These are phyloP conservation scores for Amylostereum areolatum DNA, from an alignment of 1,284 basidiomycete genomes.

Conservation along the genomic window DNA sequence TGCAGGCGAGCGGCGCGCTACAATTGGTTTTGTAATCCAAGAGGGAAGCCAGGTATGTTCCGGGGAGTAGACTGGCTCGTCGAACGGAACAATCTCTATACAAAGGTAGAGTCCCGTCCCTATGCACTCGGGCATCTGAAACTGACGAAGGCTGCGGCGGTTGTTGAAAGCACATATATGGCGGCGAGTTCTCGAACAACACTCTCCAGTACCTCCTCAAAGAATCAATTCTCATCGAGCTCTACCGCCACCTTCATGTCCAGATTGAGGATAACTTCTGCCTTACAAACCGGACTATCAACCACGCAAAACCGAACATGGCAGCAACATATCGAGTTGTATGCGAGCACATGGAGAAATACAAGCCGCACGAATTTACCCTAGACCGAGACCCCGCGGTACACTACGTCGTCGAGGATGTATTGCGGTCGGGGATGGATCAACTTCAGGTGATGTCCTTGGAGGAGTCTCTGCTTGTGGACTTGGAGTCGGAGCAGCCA, in stretches of 20 bases:
- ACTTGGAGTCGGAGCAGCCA: too few species aligned
- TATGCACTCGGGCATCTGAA: too few species aligned
- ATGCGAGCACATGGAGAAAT: background rate
- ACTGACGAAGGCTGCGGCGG: too few species aligned
- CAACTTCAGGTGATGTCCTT: too few species aligned
- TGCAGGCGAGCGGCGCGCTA: slow-evolving; percentile 14
- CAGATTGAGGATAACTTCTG: slow-evolving; percentile 16
- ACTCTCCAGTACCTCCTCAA: slow-evolving; percentile 14
- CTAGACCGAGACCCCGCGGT: background rate
- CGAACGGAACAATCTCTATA: slow-evolving; percentile 25
- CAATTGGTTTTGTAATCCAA: slow-evolving; percentile 23
- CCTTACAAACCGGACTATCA: slow-evolving; percentile 10
- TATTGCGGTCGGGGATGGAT: background rate
- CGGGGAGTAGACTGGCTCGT: slow-evolving; percentile 23
- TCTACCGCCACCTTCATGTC: slow-evolving; percentile 10
- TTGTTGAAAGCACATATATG: slow-evolving; percentile 9
- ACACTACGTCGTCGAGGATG: background rate
- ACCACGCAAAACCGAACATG: slow-evolving; percentile 15
- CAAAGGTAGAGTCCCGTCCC: slow-evolving; percentile 19
- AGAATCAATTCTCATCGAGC: slow-evolving; percentile 16
- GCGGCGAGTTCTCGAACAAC: slow-evolving; percentile 12
- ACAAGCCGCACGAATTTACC: background rate
- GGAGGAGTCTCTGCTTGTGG: too few species aligned
- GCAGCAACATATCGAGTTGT: slow-evolving; percentile 7
- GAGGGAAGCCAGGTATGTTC: slow-evolving; percentile 19